These are phyloP conservation scores for Claviceps fusiformis DNA, from an alignment of 2,329 filamentous ascomycete species.

Conservation along the genomic window DNA sequence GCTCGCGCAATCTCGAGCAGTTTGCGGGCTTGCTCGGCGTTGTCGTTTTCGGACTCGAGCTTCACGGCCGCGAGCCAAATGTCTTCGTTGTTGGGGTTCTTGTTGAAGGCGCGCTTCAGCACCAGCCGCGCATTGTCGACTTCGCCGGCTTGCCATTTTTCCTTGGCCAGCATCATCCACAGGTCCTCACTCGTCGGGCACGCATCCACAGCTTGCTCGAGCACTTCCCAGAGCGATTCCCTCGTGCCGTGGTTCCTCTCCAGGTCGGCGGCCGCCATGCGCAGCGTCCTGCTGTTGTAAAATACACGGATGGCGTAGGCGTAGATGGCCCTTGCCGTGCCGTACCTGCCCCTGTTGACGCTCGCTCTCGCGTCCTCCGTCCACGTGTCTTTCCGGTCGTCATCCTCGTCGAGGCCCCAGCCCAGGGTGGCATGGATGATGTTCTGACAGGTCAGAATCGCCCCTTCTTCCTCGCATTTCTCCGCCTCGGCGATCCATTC, in stretches of 20 bases:
- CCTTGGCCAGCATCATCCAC: conserved; percentile 92
- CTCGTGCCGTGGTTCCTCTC: conserved; percentile 80
- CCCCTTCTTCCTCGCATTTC: conserved; percentile 84
- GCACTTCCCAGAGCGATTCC: conserved; percentile 67
- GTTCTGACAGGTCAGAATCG: conserved; percentile 69
- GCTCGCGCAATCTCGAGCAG: conserved; percentile 72
- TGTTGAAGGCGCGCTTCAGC: conserved; percentile 78
- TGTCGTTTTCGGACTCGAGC: conserved; percentile 79
- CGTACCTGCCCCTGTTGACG: conserved; percentile 69
- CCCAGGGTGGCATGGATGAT: conserved; percentile 90
- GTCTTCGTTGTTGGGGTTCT: conserved; percentile 93
- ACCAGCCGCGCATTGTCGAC: conserved; percentile 78
- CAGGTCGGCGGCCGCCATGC: conserved; percentile 81
- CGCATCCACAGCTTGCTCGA: conserved; percentile 88
- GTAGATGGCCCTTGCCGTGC: conserved; percentile 87
- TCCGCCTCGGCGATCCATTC: conserved; percentile 96
- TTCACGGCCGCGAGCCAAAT: conserved; percentile 97
- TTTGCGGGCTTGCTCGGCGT: conserved; percentile 68
- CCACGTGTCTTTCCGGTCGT: conserved; percentile 92
- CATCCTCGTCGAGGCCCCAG: conserved; percentile 87
- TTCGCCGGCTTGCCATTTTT: conserved; percentile 82
- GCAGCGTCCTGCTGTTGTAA: conserved; percentile 73
- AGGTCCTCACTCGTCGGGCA: conserved; percentile 83
- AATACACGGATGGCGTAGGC: conserved; percentile 84
- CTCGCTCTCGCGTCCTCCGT: conserved; percentile 80